A percentile compares a stretch with the other conserved stretches of the same genome.
Evolutionary conservation across 768 basidiomycete species (phyloP).

Genomic region (Peribolospora baueri): DNA sequence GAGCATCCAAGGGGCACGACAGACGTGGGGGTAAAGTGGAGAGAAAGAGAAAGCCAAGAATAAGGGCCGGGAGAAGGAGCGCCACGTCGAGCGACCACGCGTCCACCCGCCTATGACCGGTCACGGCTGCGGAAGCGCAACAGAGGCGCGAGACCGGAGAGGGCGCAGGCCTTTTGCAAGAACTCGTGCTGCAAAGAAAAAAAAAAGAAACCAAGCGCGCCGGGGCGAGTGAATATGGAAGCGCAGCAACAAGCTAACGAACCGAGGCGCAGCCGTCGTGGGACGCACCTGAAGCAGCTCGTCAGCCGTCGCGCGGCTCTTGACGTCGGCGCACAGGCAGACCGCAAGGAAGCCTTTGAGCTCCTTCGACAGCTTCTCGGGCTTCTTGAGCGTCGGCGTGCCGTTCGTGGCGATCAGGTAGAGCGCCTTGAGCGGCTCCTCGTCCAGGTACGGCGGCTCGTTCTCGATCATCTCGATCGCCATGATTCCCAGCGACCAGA

Average conservation of each 20-base stretch:
- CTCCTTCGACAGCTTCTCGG: constrained; percentile 70
- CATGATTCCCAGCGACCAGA: constrained; percentile 95
- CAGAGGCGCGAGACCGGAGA: constrained; percentile 60
- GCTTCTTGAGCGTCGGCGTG: constrained; percentile 89
- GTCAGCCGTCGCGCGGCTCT: constrained; percentile 62
- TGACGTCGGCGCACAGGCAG: constrained; percentile 90
- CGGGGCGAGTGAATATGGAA: not conserved
- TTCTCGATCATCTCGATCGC: constrained; percentile 95
- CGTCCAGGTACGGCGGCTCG: constrained; percentile 68
- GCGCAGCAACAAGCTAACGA: not conserved
- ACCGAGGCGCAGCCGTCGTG: not conserved
- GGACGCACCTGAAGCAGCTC: constrained; percentile 54
- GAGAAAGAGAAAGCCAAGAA: too few relatives aligned
- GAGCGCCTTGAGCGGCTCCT: constrained; percentile 63
- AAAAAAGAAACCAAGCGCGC: constrained; percentile 1
- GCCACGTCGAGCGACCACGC: too few relatives aligned
- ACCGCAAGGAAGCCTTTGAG: constrained; percentile 90
- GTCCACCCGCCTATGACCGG: not conserved
- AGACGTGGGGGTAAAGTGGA: too few relatives aligned
- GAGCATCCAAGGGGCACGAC: too few relatives aligned
- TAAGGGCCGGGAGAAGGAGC: too few relatives aligned
- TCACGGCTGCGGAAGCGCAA: constrained; percentile 27
- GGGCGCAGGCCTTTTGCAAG: constrained; percentile 61
- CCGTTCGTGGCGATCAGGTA: constrained; percentile 94
- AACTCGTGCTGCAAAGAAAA: constrained; percentile 57